phyloP scores from a whole-genome alignment of 176 grass and related monocot genomes.

The Alloteropsis semialata region DNA sequence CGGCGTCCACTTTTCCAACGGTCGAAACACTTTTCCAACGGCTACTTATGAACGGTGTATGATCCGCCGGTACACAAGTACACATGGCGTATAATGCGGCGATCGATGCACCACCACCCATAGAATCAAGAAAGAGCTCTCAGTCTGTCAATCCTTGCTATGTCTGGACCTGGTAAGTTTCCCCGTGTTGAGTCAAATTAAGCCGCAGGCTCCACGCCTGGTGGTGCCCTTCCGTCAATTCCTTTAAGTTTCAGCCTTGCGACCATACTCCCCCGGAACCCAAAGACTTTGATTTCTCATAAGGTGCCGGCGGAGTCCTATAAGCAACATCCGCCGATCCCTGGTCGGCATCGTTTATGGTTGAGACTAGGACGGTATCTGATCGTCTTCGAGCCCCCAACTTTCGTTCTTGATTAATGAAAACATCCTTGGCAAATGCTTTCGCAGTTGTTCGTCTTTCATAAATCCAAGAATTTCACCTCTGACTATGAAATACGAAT shows the following conservation, averaged over 20 bases:
- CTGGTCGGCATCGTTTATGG: constrained; percentile 63
- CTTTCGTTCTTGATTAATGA: constrained; percentile 73
- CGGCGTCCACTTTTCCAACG: no score
- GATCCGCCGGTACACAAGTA: no score
- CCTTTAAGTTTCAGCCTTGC: constrained; percentile 61
- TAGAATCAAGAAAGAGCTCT: constrained; percentile 54
- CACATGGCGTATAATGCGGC: no score
- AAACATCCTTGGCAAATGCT: constrained; percentile 77
- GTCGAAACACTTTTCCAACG: no score
- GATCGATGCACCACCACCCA: no score
- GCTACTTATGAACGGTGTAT: no score
- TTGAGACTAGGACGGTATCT: constrained; percentile 74
- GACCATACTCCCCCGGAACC: neutral
- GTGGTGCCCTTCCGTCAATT: constrained; percentile 52
- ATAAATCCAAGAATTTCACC: constrained; percentile 77
- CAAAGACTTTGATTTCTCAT: no score
- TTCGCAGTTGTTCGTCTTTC: constrained; percentile 72
- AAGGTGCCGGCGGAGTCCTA: constrained; percentile 65
- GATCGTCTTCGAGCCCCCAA: constrained; percentile 67
- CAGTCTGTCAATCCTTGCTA: constrained; percentile 53
- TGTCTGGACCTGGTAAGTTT: constrained; percentile 57
- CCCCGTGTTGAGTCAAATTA: constrained; percentile 39
- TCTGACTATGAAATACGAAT: constrained; percentile 18
- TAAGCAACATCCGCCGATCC: constrained; percentile 76
- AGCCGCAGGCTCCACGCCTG: constrained; percentile 27